Base-by-base conservation (phyloP, 179 eudicot genomes). In the Camellia oleifera region DNA sequence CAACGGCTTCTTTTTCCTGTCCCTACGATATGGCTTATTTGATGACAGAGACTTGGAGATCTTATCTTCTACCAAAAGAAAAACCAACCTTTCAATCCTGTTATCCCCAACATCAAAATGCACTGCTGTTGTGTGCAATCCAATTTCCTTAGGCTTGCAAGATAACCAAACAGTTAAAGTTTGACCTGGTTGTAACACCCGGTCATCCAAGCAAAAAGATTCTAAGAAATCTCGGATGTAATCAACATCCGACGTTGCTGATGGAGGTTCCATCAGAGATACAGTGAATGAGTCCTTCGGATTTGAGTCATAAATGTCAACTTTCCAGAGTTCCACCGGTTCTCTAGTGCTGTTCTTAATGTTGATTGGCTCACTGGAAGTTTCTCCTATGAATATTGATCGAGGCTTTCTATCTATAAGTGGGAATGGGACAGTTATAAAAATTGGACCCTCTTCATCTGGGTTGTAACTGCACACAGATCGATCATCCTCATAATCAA, bases 221-320 rank as follows among this genome's bases (percentile, higher is more conserved):
- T 91, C 99, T 9, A 89, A 50, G 83, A 87, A 96, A 11, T 83
- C 90, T 69, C 79, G 78, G 50, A 79, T 68, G 44, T 90, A 86
- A 46, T 84, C 79, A 68, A n/a, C 79, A 79, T 91, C 91, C 4
- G 88, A 84, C 50, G 75, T 69, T 9, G 77, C 79, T 20, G 85
- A 81, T 46, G 91, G 94, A 58, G 99, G 99, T 61, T 96, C 88
- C 96, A 88, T 89, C 82, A 96, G 44, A 6, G 99, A 96, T 60
- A 96, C 74, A 1, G 84, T 86, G 82, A 96, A 96, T 3, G 93
- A 86, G 32, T 90, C 89, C 23, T 86, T 91, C 20, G 99, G 99
- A 78, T 80, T 91, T 10, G 99, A 92, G 63, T 90, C 98, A 77
- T 92, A 94, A 44, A 96, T 91, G 0, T 82, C 87, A 65, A 91